phyloP scores from a whole-genome alignment of 352 stramenopile genomes.

The Globisporangium perplexum region DNA sequence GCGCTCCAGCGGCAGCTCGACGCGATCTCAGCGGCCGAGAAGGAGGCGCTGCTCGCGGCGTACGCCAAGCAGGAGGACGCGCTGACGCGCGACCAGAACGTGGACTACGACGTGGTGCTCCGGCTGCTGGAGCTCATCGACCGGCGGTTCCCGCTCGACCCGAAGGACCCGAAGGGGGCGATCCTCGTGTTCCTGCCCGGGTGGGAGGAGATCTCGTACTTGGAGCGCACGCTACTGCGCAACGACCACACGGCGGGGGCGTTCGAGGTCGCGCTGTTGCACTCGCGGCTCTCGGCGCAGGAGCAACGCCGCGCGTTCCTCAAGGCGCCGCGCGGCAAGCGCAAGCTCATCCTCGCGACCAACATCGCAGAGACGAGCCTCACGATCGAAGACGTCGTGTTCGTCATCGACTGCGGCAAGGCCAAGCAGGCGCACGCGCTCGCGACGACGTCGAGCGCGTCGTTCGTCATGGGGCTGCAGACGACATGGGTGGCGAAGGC shows the following conservation, averaged over 20 bases:
- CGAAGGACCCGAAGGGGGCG: conserved; percentile 45
- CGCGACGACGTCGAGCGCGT: conserved; percentile 55
- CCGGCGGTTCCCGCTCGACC: conserved; percentile 43
- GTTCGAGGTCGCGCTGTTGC: conserved; percentile 71
- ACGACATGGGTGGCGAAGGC: conserved; percentile 85
- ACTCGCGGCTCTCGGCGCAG: conserved; percentile 62
- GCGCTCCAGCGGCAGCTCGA: conserved; percentile 30
- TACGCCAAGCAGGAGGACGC: conserved; percentile 64
- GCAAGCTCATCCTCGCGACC: conserved; percentile 88
- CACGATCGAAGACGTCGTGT: conserved; percentile 94
- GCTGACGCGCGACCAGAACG: conserved; percentile 48
- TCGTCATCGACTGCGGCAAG: conserved; percentile 84
- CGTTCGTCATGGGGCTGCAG: conserved; percentile 86
- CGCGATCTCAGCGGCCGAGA: conserved; percentile 23
- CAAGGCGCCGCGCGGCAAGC: conserved; percentile 46
- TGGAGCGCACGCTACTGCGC: conserved; percentile 55
- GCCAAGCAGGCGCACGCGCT: conserved; percentile 73
- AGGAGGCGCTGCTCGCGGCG: conserved; percentile 34
- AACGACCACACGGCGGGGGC: conserved; percentile 37
- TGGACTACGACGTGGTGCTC: conserved; percentile 68
- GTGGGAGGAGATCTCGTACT: conserved; percentile 81
- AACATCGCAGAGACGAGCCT: conserved; percentile 97
- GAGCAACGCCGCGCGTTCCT: conserved; percentile 71
- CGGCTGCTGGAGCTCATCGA: conserved; percentile 59
- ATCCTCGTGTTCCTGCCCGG: conserved; percentile 81